Percentiles rank a stretch among this genome's conserved stretches.
phyloP scores from a whole-genome alignment of 495 filamentous ascomycete genomes.

The Apodospora peruviana region DNA sequence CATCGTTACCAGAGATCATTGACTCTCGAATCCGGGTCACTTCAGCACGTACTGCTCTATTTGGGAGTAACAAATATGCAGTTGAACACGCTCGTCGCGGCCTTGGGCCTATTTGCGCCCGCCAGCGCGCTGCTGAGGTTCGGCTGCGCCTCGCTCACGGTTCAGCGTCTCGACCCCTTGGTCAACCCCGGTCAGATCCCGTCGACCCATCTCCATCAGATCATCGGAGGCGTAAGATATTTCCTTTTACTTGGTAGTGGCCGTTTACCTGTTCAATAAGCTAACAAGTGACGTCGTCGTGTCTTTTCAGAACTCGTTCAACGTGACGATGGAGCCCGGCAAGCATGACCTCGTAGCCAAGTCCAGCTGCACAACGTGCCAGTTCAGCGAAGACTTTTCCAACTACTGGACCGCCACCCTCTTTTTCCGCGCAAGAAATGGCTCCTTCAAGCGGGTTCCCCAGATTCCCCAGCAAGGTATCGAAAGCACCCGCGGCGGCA shows the following conservation, averaged over 20 bases:
- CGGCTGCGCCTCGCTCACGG: constrained; percentile 38
- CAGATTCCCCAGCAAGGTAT: constrained; percentile 27
- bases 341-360: constrained; percentile 24
- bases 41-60: no score
- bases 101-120: constrained; percentile 40
- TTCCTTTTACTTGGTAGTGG: constrained; percentile 12
- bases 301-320: constrained; percentile 23
- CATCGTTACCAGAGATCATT: no score
- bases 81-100: constrained; percentile 32
- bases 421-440: constrained; percentile 33
- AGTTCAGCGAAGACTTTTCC: constrained; percentile 30
- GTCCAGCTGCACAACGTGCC: constrained; percentile 30
- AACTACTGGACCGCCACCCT: constrained; percentile 42
- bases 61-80: constrained; percentile 34
- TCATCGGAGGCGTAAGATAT: constrained; percentile 27
- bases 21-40: no score
- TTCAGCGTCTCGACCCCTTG: constrained; percentile 24
- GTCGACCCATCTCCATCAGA: constrained; percentile 24
- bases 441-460: constrained; percentile 33
- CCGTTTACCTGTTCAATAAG: not conserved
- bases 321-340: constrained; percentile 22
- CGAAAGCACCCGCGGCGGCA: constrained; percentile 34
- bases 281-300: not conserved
- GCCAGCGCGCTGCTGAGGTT: constrained; percentile 50
- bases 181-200: constrained; percentile 18